Conservation (phyloP, 148 eudicot genomes). For the Pouteria glomerata region DNA sequence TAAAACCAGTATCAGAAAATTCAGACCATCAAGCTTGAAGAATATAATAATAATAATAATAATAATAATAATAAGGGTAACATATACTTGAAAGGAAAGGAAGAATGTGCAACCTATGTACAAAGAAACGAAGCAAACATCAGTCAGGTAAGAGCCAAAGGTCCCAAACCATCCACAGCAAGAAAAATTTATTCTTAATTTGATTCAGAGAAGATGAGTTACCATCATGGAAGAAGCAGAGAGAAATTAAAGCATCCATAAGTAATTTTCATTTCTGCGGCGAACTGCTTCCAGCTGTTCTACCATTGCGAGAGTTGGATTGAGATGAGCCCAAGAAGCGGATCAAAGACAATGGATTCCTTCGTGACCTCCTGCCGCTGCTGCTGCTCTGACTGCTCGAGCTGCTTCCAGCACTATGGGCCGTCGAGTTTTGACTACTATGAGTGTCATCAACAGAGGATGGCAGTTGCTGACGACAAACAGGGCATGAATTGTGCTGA, state of each 20-base stretch:
- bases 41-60: no score
- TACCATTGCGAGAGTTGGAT: constrained; percentile 5
- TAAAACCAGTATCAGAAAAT: no score
- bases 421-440: constrained; percentile 8
- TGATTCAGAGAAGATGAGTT: no score
- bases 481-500: constrained; percentile 40
- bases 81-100: background rate
- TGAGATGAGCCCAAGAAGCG: constrained; percentile 31
- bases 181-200: no score
- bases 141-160: background rate
- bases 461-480: constrained; percentile 38
- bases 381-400: constrained; percentile 12
- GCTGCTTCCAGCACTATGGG: constrained; percentile 11
- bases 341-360: constrained; percentile 26
- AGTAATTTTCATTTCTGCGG: constrained; percentile 4
- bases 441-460: constrained; percentile 3
- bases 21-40: no score
- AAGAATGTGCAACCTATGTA: background rate
- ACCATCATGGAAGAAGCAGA: no score
- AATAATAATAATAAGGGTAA: no score
- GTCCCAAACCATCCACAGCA: background rate
- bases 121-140: background rate
- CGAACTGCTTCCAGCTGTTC: constrained; percentile 18
- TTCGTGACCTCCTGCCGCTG: background rate
- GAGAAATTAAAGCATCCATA: no score